Evolutionary conservation across 2,329 filamentous ascomycete genomes (phyloP).

Genomic region (Colletotrichum sp.): DNA sequence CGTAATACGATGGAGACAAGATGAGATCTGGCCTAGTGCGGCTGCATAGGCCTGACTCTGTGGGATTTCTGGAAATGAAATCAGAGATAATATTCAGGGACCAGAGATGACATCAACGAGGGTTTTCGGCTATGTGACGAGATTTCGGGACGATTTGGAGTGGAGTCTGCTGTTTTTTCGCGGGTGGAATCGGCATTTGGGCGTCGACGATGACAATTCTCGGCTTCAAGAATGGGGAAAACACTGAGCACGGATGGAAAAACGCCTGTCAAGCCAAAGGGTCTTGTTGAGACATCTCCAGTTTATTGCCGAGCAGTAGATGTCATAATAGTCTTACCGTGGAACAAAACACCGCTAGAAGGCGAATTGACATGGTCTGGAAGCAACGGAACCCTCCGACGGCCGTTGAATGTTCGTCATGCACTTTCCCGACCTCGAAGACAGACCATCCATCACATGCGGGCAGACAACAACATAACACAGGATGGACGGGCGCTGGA

Average conservation of each 20-base stretch:
- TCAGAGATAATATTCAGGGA: neutral
- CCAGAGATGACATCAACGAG: slow-evolving; percentile 20
- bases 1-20: neutral
- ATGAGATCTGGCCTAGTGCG: neutral
- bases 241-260: neutral
- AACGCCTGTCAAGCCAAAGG: neutral
- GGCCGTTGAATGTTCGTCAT: neutral
- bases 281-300: neutral
- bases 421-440: neutral
- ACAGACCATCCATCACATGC: neutral
- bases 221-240: neutral
- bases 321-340: neutral
- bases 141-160: slow-evolving; percentile 8
- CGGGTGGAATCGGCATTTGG: slow-evolving; percentile 16
- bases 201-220: neutral
- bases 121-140: slow-evolving; percentile 21
- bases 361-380: neutral
- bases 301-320: neutral
- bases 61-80: neutral
- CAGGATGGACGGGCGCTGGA: neutral
- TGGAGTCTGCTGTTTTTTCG: slow-evolving; percentile 8
- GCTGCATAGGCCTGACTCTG: neutral
- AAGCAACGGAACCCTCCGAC: neutral
- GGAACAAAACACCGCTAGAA: neutral
- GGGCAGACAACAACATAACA: neutral